These are phyloP conservation scores for Cucumis cinereus DNA, from an alignment of 306 rosid genomes.

Conservation along the genomic window DNA sequence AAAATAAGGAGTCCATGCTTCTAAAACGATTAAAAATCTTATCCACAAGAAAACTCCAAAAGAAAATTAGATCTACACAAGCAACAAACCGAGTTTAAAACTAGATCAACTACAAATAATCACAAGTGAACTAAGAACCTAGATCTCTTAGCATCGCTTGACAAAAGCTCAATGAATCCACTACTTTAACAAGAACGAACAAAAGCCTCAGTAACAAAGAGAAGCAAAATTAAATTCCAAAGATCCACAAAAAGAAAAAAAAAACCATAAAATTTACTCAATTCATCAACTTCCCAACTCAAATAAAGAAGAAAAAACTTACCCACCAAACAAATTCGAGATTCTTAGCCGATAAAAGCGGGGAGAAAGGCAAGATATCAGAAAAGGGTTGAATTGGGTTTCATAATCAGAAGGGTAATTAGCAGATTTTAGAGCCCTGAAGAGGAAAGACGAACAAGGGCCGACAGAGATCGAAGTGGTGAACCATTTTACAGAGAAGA, in stretches of 20 bases:
- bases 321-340: neutral
- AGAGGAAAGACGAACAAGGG: neutral
- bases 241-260: neutral
- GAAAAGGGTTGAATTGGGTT: neutral
- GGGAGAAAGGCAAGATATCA: neutral
- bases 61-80: neutral
- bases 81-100: neutral
- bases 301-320: neutral
- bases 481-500: neutral
- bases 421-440: neutral
- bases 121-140: neutral
- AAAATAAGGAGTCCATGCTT: neutral
- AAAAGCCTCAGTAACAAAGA: neutral
- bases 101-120: neutral
- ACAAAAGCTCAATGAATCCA: neutral
- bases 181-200: neutral
- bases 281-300: neutral
- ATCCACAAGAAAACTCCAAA: neutral
- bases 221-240: neutral
- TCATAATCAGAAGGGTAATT: neutral
- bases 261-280: neutral
- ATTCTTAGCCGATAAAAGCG: neutral
- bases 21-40: neutral
- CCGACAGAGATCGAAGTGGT: neutral
- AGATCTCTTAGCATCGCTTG: neutral